A percentile compares a stretch with the other conserved stretches of the same genome.
Evolutionary conservation across 352 stramenopile genomes (phyloP).

Genomic region (Pythium volutum): DNA sequence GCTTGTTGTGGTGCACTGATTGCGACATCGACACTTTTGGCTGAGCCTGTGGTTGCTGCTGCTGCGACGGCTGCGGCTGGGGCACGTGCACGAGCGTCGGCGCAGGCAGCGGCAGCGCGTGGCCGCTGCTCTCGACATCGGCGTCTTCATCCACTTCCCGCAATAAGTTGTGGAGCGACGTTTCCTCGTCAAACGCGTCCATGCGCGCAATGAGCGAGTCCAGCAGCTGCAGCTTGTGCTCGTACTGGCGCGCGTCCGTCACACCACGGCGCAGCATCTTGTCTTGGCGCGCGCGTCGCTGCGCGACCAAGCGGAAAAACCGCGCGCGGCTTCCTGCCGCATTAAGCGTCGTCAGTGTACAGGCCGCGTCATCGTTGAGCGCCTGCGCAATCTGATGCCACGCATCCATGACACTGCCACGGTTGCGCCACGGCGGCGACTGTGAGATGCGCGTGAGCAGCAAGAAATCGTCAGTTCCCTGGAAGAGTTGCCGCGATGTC

Average conservation of each 20-base stretch:
- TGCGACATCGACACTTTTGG: background rate
- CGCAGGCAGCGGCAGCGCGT: background rate
- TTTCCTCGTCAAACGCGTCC: slow-evolving; percentile 15
- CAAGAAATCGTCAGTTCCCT: slow-evolving; percentile 15
- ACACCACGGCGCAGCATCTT: slow-evolving; percentile 13
- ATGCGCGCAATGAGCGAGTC: slow-evolving; percentile 19
- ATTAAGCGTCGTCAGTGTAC: slow-evolving; percentile 6
- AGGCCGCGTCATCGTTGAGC: slow-evolving; percentile 11
- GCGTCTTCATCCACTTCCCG: slow-evolving; percentile 5
- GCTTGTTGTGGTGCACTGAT: too few relatives aligned
- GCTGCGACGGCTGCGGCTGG: background rate
- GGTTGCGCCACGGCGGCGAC: slow-evolving; percentile 15
- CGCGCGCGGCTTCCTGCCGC: slow-evolving; percentile 9
- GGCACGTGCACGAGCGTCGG: background rate
- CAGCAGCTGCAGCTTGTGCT: slow-evolving; percentile 13
- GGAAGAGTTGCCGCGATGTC: slow-evolving; percentile 9
- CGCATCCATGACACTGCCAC: slow-evolving; percentile 17
- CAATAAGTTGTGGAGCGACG: slow-evolving; percentile 7
- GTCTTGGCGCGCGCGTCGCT: slow-evolving; percentile 19
- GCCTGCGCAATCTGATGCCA: slow-evolving; percentile 20
- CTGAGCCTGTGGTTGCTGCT: background rate
- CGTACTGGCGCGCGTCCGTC: slow-evolving; percentile 5
- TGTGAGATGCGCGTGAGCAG: slow-evolving; percentile 17
- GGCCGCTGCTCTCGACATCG: background rate
- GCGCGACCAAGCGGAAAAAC: slow-evolving; percentile 21